Base-by-base conservation (phyloP, 129 eudicot genomes). In the Ambrosia artemisiifolia region DNA sequence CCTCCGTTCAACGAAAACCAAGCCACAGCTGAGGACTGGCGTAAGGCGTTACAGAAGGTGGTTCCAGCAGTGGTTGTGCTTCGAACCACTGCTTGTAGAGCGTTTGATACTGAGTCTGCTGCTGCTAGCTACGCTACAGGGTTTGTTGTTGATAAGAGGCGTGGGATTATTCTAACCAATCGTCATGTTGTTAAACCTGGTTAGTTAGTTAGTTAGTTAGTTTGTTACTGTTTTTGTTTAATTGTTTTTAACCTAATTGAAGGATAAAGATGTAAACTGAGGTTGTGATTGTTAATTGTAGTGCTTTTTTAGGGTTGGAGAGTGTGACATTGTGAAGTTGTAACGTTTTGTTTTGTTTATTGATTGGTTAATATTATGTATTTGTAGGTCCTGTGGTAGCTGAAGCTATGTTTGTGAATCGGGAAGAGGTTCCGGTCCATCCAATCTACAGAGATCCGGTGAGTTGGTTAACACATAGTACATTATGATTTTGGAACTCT, bases 31-130 rank as follows among this genome's bases (percentile, higher is more conserved):
- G 99, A 95, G 61, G 96, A 95, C 30, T 95, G 99, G 99, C 67
- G 99, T 69, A 91, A 76, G 73, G 97, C 99, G 11, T 86, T 95
- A 30, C 80, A 61, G 34, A 88, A 83, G 67, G 99, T 95, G 40
- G 99, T 95, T 32, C 97, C 97, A 47, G 99, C 99, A 49, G 99
- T 95, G 14, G 97, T 95, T 3, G 99, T 95, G 13, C 96, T 95
- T 40, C 94, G 99, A 0, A 90, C 97, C 36, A 95, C 91, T 4
- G 96, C 97, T 7, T 86, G 94, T 64, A 86, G 99, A 24, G 93
- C 99, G 0, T 95, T 95, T 42, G 99, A 95, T 67, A 95, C 99
- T 11, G 99, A 95, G 65, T 63, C 96, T 12, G 99, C 99, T 6
- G 97, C 91, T 16, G 88, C 97, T 2, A 84, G 97, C 62, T 90